Evolutionary conservation across 768 basidiomycete genomes (phyloP).

Genomic region (Boletus rubroflammeus): DNA sequence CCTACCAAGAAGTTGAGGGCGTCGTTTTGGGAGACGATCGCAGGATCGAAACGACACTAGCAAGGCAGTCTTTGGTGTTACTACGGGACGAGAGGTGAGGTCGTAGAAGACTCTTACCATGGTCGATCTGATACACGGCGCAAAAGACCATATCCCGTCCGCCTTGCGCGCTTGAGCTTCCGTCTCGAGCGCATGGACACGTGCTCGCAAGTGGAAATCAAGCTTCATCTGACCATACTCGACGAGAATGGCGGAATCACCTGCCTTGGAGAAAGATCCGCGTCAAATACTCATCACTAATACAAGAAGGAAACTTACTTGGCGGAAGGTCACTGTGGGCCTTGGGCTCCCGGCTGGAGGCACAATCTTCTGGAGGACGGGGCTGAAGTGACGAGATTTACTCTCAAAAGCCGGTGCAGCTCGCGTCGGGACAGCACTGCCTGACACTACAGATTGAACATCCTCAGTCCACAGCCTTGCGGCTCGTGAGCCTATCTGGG

Average conservation of each 20-base stretch:
- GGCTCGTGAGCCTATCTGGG: conserved; percentile 27
- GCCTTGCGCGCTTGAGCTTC: conserved; percentile 32
- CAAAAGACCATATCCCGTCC: conserved; percentile 39
- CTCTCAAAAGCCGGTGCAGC: neutral
- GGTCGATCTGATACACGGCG: conserved; percentile 54
- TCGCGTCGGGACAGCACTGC: neutral
- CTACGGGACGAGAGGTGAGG: neutral
- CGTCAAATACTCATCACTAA: neutral
- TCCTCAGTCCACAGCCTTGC: conserved; percentile 32
- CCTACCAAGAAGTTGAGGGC: conserved; percentile 42
- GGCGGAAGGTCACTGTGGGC: conserved; percentile 47
- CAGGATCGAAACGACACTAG: conserved; percentile 52
- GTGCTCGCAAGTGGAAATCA: conserved; percentile 50
- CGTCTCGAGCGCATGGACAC: conserved; percentile 54
- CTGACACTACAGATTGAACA: conserved; percentile 11
- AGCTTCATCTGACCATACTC: conserved; percentile 58
- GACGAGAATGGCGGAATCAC: conserved; percentile 59
- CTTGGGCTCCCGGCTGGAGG: conserved; percentile 9
- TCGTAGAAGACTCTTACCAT: conserved; percentile 39
- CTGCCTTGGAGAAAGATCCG: conserved; percentile 40
- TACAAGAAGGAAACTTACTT: conserved; percentile 34
- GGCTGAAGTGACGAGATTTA: neutral
- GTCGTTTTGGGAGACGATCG: conserved; percentile 37
- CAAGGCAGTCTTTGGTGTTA: neutral
- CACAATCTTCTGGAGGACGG: conserved; percentile 13